These are phyloP conservation scores for Porphyra umbilicalis DNA, from an alignment of 31 red algal genomes.

Conservation along the genomic window DNA sequence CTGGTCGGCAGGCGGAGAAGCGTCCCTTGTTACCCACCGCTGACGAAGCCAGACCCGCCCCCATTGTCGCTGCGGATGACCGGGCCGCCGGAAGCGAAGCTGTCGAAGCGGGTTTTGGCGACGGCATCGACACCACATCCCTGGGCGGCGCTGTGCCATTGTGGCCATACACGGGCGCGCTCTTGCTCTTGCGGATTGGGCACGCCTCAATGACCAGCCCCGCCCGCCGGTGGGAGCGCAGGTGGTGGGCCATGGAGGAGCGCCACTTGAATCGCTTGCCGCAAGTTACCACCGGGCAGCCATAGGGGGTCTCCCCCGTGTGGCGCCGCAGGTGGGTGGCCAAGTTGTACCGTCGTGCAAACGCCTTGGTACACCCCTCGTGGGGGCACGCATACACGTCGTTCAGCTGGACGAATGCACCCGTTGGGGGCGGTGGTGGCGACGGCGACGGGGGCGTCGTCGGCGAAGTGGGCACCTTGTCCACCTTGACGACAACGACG, in stretches of 20 bases:
- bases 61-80: no score
- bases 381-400: neutral
- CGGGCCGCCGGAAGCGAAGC: no score
- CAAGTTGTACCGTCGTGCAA: conserved; percentile 66
- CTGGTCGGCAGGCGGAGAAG: no score
- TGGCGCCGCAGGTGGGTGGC: conserved; percentile 74
- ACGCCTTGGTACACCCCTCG: conserved; percentile 14
- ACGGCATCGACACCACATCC: no score
- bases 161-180: neutral
- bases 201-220: neutral
- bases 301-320: conserved; percentile 72
- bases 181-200: neutral
- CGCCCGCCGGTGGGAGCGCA: conserved; percentile 17
- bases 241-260: conserved; percentile 77
- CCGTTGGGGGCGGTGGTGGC: neutral
- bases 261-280: conserved; percentile 66
- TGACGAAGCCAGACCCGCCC: no score
- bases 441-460: neutral
- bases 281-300: conserved; percentile 46
- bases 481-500: no score
- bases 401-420: neutral
- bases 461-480: neutral
- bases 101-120: no score
- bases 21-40: no score
- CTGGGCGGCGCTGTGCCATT: no score